A percentile compares a stretch with the other conserved stretches of the same genome.
These are phyloP conservation scores for Cystobasidium tubakii DNA, from an alignment of 768 basidiomycete species.

Conservation along the genomic window DNA sequence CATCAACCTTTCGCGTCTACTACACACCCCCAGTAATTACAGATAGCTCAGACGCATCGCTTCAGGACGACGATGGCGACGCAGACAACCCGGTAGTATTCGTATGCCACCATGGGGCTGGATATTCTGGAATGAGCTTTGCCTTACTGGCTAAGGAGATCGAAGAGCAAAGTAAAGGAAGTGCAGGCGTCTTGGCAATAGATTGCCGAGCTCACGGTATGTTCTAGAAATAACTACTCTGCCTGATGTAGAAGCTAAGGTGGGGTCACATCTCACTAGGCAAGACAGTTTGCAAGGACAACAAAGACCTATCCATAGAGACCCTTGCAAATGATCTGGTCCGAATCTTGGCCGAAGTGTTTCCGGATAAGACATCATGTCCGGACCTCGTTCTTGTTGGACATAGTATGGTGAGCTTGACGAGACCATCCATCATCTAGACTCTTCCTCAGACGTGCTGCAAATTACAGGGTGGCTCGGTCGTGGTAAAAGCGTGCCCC, in stretches of 20 bases:
- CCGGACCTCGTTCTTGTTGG: slow-evolving; percentile 82
- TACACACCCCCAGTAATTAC: slow-evolving; percentile 64
- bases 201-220: slow-evolving; percentile 85
- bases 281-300: slow-evolving; percentile 55
- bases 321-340: slow-evolving; percentile 68
- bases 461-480: slow-evolving; percentile 80
- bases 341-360: slow-evolving; percentile 64
- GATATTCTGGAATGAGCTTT: slow-evolving; percentile 84
- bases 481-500: slow-evolving; percentile 67
- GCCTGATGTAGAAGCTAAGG: too few relatives aligned
- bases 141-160: slow-evolving; percentile 84
- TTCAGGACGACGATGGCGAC: background rate
- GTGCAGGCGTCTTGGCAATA: slow-evolving; percentile 71
- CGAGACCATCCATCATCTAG: too few relatives aligned
- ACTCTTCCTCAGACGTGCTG: too few relatives aligned
- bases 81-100: slow-evolving; percentile 53
- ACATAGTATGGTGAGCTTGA: slow-evolving; percentile 67
- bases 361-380: slow-evolving; percentile 59
- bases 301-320: slow-evolving; percentile 64
- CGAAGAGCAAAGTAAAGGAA: slow-evolving; percentile 57
- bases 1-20: slow-evolving; percentile 60
- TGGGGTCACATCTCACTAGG: slow-evolving; percentile 51
- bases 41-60: background rate
- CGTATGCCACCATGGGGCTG: slow-evolving; percentile 92
- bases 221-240: slow-evolving; percentile 40